Conservation (phyloP, 495 filamentous ascomycete species). For the Clavariopsis aquatica region DNA sequence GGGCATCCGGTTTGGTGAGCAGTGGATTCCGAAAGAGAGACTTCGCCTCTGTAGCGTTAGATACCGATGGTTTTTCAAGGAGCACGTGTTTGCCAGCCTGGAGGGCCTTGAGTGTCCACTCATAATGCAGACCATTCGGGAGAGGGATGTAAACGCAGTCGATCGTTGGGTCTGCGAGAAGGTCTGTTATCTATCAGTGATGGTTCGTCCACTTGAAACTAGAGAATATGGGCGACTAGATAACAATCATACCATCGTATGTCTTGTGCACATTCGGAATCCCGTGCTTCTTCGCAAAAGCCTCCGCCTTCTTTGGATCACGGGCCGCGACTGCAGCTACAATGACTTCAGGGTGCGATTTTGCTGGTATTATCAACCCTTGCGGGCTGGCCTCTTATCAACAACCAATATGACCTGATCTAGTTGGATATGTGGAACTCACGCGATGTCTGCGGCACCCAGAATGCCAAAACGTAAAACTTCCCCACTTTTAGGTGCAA, state of each 20-base stretch:
- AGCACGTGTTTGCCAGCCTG: constrained; percentile 61
- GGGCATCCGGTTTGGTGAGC: constrained; percentile 35
- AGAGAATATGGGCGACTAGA: background rate
- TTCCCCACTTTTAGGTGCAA: constrained; percentile 42
- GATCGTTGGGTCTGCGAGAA: constrained; percentile 56
- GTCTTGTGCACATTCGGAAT: constrained; percentile 57
- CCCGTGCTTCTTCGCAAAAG: constrained; percentile 58
- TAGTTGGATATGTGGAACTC: constrained; percentile 19
- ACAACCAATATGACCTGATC: background rate
- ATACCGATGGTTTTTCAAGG: constrained; percentile 57
- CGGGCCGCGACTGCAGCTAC: constrained; percentile 61
- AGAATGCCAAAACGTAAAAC: constrained; percentile 52
- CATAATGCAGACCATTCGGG: constrained; percentile 56
- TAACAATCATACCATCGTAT: constrained; percentile 42
- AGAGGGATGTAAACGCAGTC: constrained; percentile 56
- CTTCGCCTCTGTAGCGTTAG: constrained; percentile 47
- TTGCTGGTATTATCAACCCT: constrained; percentile 59
- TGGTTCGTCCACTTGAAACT: background rate
- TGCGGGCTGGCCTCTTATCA: constrained; percentile 47
- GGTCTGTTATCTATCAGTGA: constrained; percentile 29
- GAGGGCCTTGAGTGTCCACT: constrained; percentile 57
- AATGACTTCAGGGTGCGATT: constrained; percentile 60
- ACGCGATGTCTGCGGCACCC: constrained; percentile 54
- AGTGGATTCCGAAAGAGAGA: constrained; percentile 26
- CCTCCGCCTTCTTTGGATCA: constrained; percentile 53